phyloP scores from a whole-genome alignment of 345 rosid species.

The Ceriops decandra region DNA sequence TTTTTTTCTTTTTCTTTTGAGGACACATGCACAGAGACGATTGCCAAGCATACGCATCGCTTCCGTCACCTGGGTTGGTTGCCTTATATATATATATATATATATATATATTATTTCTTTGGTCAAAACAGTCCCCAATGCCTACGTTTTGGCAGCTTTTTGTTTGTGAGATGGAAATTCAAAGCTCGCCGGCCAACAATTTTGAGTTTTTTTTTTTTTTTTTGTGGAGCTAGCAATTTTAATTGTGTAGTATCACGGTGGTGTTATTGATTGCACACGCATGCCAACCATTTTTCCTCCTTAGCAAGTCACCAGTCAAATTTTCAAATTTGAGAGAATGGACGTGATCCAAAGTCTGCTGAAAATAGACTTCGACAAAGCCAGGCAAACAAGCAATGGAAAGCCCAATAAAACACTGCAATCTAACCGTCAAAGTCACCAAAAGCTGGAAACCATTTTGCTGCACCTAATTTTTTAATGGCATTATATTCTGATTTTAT shows the following conservation, averaged over 20 bases:
- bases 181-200: neutral
- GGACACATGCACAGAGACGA: conserved; percentile 16
- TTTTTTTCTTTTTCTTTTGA: too few relatives aligned
- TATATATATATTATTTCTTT: too few relatives aligned
- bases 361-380: neutral
- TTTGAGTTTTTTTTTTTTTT: neutral
- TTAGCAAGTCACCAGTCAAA: neutral
- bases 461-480: too few relatives aligned
- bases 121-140: conserved; percentile 21
- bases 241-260: too few relatives aligned
- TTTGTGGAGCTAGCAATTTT: too few relatives aligned
- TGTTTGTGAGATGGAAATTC: conserved; percentile 6
- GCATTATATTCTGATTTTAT: too few relatives aligned
- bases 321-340: neutral
- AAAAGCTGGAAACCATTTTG: too few relatives aligned
- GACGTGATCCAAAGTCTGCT: neutral
- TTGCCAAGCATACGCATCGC: neutral
- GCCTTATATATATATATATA: too few relatives aligned
- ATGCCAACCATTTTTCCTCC: too few relatives aligned
- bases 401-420: too few relatives aligned
- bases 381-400: neutral
- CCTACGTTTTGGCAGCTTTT: conserved; percentile 15
- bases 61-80: conserved; percentile 30
- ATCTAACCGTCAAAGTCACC: too few relatives aligned
- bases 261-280: too few relatives aligned